Base-by-base conservation (phyloP, 2,329 filamentous ascomycete genomes). In the Pyricularia pennisetigena region DNA sequence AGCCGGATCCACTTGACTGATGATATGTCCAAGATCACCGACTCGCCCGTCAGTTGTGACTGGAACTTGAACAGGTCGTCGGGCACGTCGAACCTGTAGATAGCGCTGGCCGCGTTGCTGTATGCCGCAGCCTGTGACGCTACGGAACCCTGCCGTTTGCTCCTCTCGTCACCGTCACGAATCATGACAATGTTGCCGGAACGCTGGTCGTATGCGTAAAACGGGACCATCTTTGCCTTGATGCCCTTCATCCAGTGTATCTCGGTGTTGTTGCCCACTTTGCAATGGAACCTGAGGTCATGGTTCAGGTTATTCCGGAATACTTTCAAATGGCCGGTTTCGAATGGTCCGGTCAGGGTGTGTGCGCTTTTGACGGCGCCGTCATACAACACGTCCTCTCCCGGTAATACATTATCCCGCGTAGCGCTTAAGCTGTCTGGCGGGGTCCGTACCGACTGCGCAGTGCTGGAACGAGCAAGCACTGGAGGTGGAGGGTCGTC, bases 121-220 rank as follows among this genome's bases (percentile, higher is more conserved):
- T 61, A 26, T 6, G 57, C 57, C 10, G 57, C 57, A 5, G 57
- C 57, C 23, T 24, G 24, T n/a, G 68, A 28, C 41, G 71, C 10
- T 68, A 49, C 20, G 68, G 32, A 24, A 68, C 63, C 67, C 69
- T 67, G 66, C 70, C 70, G n/a, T 69, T 68, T 16, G 64, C 71
- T 69, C 14, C 70, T 67, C 9, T 62, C 64, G n/a, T 74, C 70
- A 16, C 70, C 73, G 68, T 75, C 74, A 14, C 72, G 72, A 49
- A 75, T 71, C 69, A 73, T 73, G 6, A 75, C 70, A 20, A 74
- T 69, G 32, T 73, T 71, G 10, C 70, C 68, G 10, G 74, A 71
- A 1, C 73, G 70, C n/a, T 71, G 73, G 69, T 75, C 74, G 67
- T 75, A 75, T 16, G 72, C 73, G 68, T 75, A 75, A 16, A 73